Percentiles rank a stretch among this genome's conserved stretches.
These are phyloP conservation scores for Ogataea naganishii DNA, from an alignment of 805 yeast species.

Conservation along the genomic window DNA sequence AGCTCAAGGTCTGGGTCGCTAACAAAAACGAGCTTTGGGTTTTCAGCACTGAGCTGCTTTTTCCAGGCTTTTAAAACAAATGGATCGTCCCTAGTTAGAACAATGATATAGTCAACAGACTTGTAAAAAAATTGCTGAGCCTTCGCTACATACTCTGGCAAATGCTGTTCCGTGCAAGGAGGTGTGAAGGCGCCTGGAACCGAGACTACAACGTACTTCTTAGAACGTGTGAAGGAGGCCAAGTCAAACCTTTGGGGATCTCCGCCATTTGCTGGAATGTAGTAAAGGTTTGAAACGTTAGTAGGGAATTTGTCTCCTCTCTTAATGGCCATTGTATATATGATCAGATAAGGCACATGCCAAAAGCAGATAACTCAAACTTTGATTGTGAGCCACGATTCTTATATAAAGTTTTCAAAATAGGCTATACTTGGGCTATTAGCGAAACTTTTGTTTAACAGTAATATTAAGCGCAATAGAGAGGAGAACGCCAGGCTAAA, in stretches of 20 bases:
- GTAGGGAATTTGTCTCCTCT: constrained; percentile 28
- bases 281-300: constrained; percentile 22
- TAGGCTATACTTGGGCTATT: too few species aligned
- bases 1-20: constrained; percentile 54
- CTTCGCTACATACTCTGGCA: constrained; percentile 55
- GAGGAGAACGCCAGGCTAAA: too few species aligned
- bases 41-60: constrained; percentile 30
- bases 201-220: constrained; percentile 60
- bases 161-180: constrained; percentile 63
- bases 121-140: constrained; percentile 43
- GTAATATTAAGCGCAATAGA: too few species aligned
- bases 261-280: constrained; percentile 24
- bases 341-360: too few species aligned
- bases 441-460: too few species aligned
- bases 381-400: too few species aligned
- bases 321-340: too few species aligned
- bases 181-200: constrained; percentile 90
- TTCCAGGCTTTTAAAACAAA: constrained; percentile 69
- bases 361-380: too few species aligned
- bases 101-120: constrained; percentile 55
- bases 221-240: constrained; percentile 23
- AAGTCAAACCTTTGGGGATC: constrained; percentile 27
- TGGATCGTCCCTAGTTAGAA: constrained; percentile 62
- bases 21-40: constrained; percentile 42
- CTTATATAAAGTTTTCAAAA: too few species aligned